phyloP scores from a whole-genome alignment of 495 filamentous ascomycete genomes.

The Xylaria scruposa region DNA sequence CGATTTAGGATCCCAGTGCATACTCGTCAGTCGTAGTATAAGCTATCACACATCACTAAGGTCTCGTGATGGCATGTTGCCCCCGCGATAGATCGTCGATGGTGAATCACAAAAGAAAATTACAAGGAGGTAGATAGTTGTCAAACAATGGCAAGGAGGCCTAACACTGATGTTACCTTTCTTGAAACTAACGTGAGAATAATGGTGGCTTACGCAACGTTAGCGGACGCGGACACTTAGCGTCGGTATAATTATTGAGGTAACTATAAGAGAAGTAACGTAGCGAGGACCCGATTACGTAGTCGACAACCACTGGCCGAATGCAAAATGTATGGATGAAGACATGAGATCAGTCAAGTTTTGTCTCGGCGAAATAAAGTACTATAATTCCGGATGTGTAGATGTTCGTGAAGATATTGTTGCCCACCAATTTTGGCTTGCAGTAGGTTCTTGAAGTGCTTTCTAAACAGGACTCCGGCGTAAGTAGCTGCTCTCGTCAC shows the following conservation, averaged over 20 bases:
- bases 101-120: neutral
- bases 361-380: neutral
- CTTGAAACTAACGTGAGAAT: neutral
- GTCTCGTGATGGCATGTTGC: neutral
- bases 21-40: constrained; percentile 13
- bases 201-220: constrained; percentile 11
- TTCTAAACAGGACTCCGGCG: neutral
- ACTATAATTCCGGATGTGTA: neutral
- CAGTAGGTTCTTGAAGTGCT: neutral
- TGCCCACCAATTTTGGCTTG: neutral
- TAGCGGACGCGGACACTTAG: constrained; percentile 9
- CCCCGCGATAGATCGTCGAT: neutral
- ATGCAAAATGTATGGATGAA: neutral
- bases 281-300: constrained; percentile 20
- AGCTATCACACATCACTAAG: neutral
- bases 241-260: neutral
- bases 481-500: neutral
- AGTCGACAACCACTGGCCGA: constrained; percentile 9
- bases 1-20: neutral
- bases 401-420: neutral
- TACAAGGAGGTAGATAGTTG: neutral
- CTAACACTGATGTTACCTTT: constrained; percentile 6
- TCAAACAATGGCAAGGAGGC: neutral
- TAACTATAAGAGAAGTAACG: constrained; percentile 12
- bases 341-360: neutral